Base-by-base conservation (phyloP, 495 filamentous ascomycete species). In the Cenococcum geophilum region DNA sequence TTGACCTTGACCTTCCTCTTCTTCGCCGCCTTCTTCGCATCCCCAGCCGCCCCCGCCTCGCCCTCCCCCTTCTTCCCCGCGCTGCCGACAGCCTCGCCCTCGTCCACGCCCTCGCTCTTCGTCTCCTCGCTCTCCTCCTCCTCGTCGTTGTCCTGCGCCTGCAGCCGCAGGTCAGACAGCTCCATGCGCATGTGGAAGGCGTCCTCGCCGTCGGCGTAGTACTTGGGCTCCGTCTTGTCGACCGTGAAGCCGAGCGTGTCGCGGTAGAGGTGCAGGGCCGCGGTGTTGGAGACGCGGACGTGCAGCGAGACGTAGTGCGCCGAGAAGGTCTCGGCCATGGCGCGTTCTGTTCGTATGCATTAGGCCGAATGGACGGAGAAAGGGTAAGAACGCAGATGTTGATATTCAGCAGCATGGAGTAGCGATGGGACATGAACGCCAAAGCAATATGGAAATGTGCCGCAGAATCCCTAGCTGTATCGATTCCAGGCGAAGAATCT, bases 161-260 rank as follows among this genome's bases (percentile, higher is more conserved):
- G 48, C 8, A 74, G 70, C 68, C 78, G 70, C 66, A 92, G 79
- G 57, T 80, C 78, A 32, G 78, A 76, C 47, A 98, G 78, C 68
- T 97, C 88, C 73, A 92, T 86, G 67, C 84, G 85, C 93, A 98
- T 98, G 66, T 84, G 86, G 70, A 86, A 95, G 37, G 93, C 93
- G 79, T 98, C 92, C 77, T 98, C 93, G 52, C 91, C 92, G 75
- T 97, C 93, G 43, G 93, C 93, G 72, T 98, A 98, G 83, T 98
- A 98, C 75, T 93, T 96, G 64, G 79, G 70, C 77, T 97, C 93
- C 14, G 89, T 83, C 74, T 90, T 93, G 64, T 95, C 91, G 55
- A 88, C 86, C 72, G 88, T 83, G 79, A 98, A 98, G 48, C 89
- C 86, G 0, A 98, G 82, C 1, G 92, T 97, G 68, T 96, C 89